phyloP scores from a whole-genome alignment of 306 rosid genomes.

The Vigna trinervia region DNA sequence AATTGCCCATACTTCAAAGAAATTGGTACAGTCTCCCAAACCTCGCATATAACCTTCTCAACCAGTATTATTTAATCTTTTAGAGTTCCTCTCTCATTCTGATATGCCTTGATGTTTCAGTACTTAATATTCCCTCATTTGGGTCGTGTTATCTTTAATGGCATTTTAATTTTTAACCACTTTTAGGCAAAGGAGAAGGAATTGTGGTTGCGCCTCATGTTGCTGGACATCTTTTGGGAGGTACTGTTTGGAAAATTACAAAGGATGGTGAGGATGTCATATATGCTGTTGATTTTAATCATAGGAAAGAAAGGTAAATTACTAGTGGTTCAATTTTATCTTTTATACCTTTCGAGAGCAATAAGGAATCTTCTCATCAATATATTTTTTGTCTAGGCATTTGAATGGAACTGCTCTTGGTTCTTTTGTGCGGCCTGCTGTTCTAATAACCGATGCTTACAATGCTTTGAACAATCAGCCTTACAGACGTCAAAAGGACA shows the following conservation, averaged over 20 bases:
- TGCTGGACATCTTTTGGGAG: slow-evolving; percentile 98
- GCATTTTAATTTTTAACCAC: slow-evolving; percentile 42
- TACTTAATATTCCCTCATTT: slow-evolving; percentile 11
- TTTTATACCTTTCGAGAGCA: slow-evolving; percentile 10
- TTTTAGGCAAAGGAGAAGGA: slow-evolving; percentile 90
- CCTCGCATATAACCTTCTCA: neutral
- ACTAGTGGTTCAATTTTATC: slow-evolving; percentile 12
- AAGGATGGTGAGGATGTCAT: slow-evolving; percentile 97
- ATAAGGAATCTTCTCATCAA: slow-evolving; percentile 46
- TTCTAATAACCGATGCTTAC: slow-evolving; percentile 95
- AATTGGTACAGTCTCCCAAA: neutral
- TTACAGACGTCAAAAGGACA: slow-evolving; percentile 90
- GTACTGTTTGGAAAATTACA: slow-evolving; percentile 92
- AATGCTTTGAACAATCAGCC: slow-evolving; percentile 98
- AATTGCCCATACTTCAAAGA: neutral
- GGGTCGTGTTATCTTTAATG: slow-evolving; percentile 20
- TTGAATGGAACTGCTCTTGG: slow-evolving; percentile 89
- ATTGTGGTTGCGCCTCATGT: slow-evolving; percentile 93
- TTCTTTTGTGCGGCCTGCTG: slow-evolving; percentile 93
- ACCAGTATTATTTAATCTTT: slow-evolving; percentile 18
- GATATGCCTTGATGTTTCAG: slow-evolving; percentile 25
- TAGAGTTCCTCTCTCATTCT: neutral
- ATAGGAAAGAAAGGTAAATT: slow-evolving; percentile 84
- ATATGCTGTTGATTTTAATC: slow-evolving; percentile 97
- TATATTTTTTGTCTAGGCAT: slow-evolving; percentile 75